Evolutionary conservation across 129 eudicot genomes (phyloP), one percentile per base, ranked within the genome.

Genomic region (Smallanthus sonchifolius): DNA sequence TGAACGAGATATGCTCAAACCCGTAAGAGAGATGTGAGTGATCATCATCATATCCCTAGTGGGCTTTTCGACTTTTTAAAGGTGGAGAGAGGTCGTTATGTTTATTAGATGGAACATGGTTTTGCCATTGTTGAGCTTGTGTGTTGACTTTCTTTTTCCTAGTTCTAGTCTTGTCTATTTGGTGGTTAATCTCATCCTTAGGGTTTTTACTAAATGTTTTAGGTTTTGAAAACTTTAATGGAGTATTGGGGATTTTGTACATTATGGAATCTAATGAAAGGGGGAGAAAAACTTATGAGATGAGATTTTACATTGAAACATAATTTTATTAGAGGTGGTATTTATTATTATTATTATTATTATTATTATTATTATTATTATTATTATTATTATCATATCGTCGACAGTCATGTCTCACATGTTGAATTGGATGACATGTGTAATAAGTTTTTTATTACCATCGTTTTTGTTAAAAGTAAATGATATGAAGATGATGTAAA

Each of bases 71-170:
- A n/a, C 59, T 38, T 55, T 28, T 34, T 62, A 62, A 36, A 28
- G 13, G 44, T 32, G 65, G 34, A 17, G 60, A 56, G 66, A 44
- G 43, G 62, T 24, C 32, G 48, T 56, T 56, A 42, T 70, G 69
- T 68, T 69, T 68, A 62, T 69, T 68, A 62, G 40, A 75, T 19
- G 70, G 78, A 44, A 74, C 70, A 61, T 74, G 78, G 71, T 62
- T 74, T 76, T 66, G 67, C 81, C 75, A 63, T 36, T 36, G 40
- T 75, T 45, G 75, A 60, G 65, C 65, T 60, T 60, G 65, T 59
- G 16, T 60, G 65, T 60, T 60, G 65, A 44, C 14, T 68, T 57
- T 40, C 8, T 57, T 57, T 68, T 54, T 44, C 20, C 67, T 36
- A 63, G 69, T 60, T 60, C 40, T 60, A 60, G 40, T 60, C 65